Conservation (phyloP, 2,329 filamentous ascomycete species). For the Zopfia rhizophila region DNA sequence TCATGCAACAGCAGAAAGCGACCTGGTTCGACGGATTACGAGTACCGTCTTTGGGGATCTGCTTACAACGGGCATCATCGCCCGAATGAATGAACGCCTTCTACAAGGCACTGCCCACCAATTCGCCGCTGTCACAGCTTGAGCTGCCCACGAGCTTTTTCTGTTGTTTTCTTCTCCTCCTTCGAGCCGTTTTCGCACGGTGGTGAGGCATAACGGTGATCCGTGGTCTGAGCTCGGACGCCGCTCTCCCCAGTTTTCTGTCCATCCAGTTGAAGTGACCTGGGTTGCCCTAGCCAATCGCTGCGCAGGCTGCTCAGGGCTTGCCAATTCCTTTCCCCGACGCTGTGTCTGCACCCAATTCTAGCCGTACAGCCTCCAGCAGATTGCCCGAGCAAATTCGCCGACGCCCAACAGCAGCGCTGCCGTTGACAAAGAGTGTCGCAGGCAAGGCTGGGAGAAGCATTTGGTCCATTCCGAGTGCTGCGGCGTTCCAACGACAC, state of each 20-base stretch:
- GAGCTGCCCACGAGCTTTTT: slow-evolving; percentile 16
- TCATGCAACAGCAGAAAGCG: slow-evolving; percentile 38
- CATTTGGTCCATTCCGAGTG: no score
- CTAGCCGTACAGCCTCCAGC: slow-evolving; percentile 33
- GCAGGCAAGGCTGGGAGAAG: slow-evolving; percentile 7
- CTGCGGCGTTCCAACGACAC: background rate
- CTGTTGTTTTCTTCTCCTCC: slow-evolving; percentile 11
- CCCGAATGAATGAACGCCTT: slow-evolving; percentile 31
- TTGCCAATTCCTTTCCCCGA: slow-evolving; percentile 39
- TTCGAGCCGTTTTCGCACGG: slow-evolving; percentile 14
- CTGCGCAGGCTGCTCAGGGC: slow-evolving; percentile 20
- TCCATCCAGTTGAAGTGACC: slow-evolving; percentile 22
- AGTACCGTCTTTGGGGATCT: slow-evolving; percentile 41
- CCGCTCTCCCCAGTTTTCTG: slow-evolving; percentile 26
- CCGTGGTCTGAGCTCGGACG: slow-evolving; percentile 24
- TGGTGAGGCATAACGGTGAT: slow-evolving; percentile 18
- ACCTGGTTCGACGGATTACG: slow-evolving; percentile 41
- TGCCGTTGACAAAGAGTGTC: slow-evolving; percentile 19
- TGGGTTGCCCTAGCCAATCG: slow-evolving; percentile 36
- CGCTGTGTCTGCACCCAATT: slow-evolving; percentile 39
- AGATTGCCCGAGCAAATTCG: slow-evolving; percentile 26
- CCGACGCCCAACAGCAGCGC: slow-evolving; percentile 31
- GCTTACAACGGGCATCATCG: slow-evolving; percentile 36
- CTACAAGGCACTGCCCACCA: slow-evolving; percentile 23
- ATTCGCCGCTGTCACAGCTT: slow-evolving; percentile 26